Evolutionary conservation across 2,329 filamentous ascomycete genomes (phyloP), one percentile per base, ranked within the genome.

Genomic region (Alternaria panax): DNA sequence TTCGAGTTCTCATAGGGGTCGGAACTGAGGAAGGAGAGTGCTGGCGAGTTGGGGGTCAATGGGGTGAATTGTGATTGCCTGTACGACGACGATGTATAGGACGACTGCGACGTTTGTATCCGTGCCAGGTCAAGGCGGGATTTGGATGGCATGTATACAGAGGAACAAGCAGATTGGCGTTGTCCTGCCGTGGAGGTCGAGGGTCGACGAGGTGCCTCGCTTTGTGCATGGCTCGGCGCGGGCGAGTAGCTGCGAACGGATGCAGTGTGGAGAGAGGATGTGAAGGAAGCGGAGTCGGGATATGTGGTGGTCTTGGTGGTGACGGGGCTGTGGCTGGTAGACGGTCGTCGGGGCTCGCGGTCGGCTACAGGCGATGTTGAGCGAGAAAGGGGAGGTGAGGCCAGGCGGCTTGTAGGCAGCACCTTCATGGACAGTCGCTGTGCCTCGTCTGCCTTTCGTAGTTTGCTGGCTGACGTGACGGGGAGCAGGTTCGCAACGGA

Each of bases 11-110:
- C 77, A 60, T 75, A 79, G 8, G 77, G 77, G 50, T 79, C 77
- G 8, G 74, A 76, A 54, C 66, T 75, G 45, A 79, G 72, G 63
- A 79, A 79, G n/a, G 75, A 66, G 25, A 76, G 74, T 3, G 72
- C 72, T 8, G 75, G 72, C 1, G 76, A 70, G 18, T 55, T 45
- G 22, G 75, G 75, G 7, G 75, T 73, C 12, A 73, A 68, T 2
- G 75, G 70, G 7, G 63, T 48, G 40, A 67, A 60, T 25, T 69
- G 63, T 7, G 68, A 69, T 36, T 65, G 62, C 27, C 57, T 36
- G 14, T 57, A 34, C 3, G 43, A 41, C 4, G 57, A 47, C 4
- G 57, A 36, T 11, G 62, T 59, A 54, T 71, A 71, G 0, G 71
- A 67, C 2, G 63, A 43, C 6, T 66, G 63, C 38, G 66, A 61